Base-by-base conservation (phyloP, 805 yeast species). In the Clavispora carvajalis region DNA sequence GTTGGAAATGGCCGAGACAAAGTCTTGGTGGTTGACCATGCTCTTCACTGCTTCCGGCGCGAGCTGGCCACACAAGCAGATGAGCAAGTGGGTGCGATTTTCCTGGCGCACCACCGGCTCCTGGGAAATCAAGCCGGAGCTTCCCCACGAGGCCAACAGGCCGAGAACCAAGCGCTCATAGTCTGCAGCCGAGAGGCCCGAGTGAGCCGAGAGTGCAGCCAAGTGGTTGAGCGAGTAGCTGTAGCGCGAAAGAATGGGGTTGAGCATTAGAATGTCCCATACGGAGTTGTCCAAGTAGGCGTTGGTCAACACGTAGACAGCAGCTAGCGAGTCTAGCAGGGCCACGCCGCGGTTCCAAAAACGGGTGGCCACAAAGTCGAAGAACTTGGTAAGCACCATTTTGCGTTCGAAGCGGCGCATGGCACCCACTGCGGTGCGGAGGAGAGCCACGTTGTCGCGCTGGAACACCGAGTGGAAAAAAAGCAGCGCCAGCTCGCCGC, bases 1-100 rank as follows among this genome's bases (percentile, higher is more conserved):
- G 37, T 67, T 60, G 0, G 84, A 73, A n/a, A 84, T 66, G 0
- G 77, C 70, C 18, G 63, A 54, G 12, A 82, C 55, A 49, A 82
- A 81, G 0, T 38, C 39, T 2, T 60, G 39, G 7, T 69, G 60
- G 10, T 52, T 55, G 4, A 77, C 55, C 2, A 79, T 17, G 1
- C 43, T 49, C 8, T 39, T 34, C 0, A 70, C 45, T 16, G 56
- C 48, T 0, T 45, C 50, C 1, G 36, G 30, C 4, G 46, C 9
- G 24, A 52, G 45, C 2, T 55, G 45, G 0, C 49, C 43, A 13
- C 67, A 21, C 31, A 74, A 33, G 28, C 74, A 46, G 5, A 79
- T 51, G 2, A 82, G 53, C 4, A 75, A 56, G 29, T 66, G 71
- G 0, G 89, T 76, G 25, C 75, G 57, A 2, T 57, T 52, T 23